Conservation (phyloP, 164 flowering plant species). For the Liquidambar formosana region DNA sequence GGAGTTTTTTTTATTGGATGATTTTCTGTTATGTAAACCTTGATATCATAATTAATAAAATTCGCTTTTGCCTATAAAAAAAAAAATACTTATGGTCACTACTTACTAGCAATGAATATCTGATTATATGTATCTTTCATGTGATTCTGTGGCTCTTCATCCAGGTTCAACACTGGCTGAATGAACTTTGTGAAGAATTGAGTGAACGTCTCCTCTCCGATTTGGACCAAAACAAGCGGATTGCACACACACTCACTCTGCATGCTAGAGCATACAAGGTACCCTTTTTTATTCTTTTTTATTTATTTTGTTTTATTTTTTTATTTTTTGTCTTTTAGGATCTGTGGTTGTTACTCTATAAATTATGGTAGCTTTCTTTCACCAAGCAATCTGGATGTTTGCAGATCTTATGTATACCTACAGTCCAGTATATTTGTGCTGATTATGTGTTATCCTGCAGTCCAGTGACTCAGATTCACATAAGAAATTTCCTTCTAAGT, state of each 20-base stretch:
- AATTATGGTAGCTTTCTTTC: neutral
- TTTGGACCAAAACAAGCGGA: conserved; percentile 74
- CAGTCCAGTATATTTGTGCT: conserved; percentile 6
- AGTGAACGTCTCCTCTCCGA: conserved; percentile 79
- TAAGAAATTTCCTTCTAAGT: conserved; percentile 87
- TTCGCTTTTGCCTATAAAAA: too few relatives aligned
- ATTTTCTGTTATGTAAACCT: too few relatives aligned
- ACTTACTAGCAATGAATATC: neutral
- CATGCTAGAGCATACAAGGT: conserved; percentile 87
- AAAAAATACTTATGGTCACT: neutral
- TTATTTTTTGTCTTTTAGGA: neutral
- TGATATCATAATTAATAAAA: too few relatives aligned
- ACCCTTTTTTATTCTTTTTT: too few relatives aligned
- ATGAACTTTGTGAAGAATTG: conserved; percentile 85
- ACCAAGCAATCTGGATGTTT: neutral
- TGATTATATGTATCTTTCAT: neutral
- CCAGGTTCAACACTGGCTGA: conserved; percentile 87
- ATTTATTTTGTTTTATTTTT: neutral
- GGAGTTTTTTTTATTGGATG: too few relatives aligned
- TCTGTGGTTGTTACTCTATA: neutral
- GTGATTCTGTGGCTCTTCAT: conserved; percentile 11
- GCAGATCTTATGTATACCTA: neutral
- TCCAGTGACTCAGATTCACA: conserved; percentile 56
- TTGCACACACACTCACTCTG: conserved; percentile 78
- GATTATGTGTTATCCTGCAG: conserved; percentile 30